Percentiles rank a stretch among this genome's conserved stretches.
These are phyloP conservation scores for Suhomyces faveliae DNA, from an alignment of 805 yeast species.

Conservation along the genomic window DNA sequence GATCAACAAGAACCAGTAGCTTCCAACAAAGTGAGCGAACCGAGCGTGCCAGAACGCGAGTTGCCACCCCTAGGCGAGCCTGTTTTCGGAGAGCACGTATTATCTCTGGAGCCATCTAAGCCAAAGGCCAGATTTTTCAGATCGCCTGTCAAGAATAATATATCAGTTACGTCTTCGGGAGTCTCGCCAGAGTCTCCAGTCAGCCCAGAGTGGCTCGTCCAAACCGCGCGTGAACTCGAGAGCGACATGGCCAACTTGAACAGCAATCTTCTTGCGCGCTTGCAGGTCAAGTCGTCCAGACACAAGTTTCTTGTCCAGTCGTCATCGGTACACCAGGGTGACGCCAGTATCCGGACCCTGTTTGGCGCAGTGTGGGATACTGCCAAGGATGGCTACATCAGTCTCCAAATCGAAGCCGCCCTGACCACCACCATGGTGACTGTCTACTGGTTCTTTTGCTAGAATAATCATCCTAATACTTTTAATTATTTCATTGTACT, in stretches of 20 bases:
- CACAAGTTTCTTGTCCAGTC: conserved; percentile 55
- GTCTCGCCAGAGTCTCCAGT: conserved; percentile 21
- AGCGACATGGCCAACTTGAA: background rate
- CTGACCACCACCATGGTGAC: conserved; percentile 3
- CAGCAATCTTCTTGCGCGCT: conserved; percentile 20
- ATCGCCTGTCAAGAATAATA: too few relatives aligned
- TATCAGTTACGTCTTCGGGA: conserved; percentile 1
- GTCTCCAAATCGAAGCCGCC: conserved; percentile 24
- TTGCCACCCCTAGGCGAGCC: too few relatives aligned
- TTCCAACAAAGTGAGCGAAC: too few relatives aligned
- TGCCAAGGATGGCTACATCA: conserved; percentile 52
- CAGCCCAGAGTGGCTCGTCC: conserved; percentile 13
- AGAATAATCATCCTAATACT: background rate
- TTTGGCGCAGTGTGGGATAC: conserved; percentile 60
- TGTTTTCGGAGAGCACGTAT: too few relatives aligned
- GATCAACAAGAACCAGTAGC: too few relatives aligned
- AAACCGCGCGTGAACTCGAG: conserved; percentile 10
- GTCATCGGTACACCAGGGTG: conserved; percentile 30
- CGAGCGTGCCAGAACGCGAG: too few relatives aligned
- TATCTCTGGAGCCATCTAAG: too few relatives aligned
- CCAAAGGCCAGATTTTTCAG: too few relatives aligned
- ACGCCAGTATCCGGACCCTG: conserved; percentile 28
- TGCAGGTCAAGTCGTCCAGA: conserved; percentile 48
- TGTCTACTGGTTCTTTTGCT: background rate
- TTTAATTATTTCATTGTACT: background rate